Evolutionary conservation across 805 yeast genomes (phyloP), one percentile per base, ranked within the genome.

Genomic region (Zygosaccharomyces kombuchaensis): DNA sequence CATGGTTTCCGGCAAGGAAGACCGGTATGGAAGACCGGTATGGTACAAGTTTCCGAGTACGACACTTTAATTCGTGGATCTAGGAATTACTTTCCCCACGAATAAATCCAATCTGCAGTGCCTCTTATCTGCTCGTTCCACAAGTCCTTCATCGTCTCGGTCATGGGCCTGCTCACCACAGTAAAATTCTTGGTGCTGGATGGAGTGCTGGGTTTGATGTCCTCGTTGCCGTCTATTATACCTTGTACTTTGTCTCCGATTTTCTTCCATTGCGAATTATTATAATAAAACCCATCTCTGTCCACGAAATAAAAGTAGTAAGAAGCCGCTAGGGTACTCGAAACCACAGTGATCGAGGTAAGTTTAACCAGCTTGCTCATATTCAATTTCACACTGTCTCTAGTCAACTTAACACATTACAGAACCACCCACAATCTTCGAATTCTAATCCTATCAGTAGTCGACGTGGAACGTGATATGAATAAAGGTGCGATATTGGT

Each of bases 111-210:
- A 13, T 52, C 43, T 17, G 52, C 64, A 6, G 52, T 42, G 12
- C 45, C 51, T 38, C 65, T 54, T 17, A 62, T 51, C 32, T 59
- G 60, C 29, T 53, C 49, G 46, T 62, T 62, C 66, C 66, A 62
- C 9, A 62, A 25, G 40, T 62, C 66, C 34, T 62, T 62, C 51
- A 57, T 51, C n/a, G 58, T 57, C 45, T 60, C 65, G 9, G 44
- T 39, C 42, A 53, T 40, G 9, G 64, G 60, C 38, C 63, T 50
- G 14, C 34, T 44, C 6, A 48, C 46, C 10, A 59, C 47, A 9
- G 48, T 49, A 9, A 46, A 52, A 14, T 58, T 52, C 16, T 46
- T 43, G 2, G 45, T 36, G 21, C 48, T 48, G 23, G 40, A 43
- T 37, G 40, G 44, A 27, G 32, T 34, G n/a, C 50, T 52, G 9